Evolutionary conservation across 768 basidiomycete genomes (phyloP), one percentile per base, ranked within the genome.

Genomic region (Dendrothele bispora): DNA sequence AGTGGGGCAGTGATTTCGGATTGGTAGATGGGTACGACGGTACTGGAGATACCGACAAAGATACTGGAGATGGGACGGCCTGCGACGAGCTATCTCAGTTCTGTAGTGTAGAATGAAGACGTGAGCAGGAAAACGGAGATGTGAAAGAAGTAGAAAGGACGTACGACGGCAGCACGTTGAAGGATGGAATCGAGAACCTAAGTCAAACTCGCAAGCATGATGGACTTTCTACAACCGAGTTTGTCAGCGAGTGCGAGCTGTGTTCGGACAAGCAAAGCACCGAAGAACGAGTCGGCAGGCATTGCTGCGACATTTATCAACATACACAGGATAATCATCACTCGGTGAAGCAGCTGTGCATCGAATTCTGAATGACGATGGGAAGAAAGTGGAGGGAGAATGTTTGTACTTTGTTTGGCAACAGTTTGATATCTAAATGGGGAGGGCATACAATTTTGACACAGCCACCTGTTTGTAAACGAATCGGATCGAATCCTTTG

Each of bases 241-340:
- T 65, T 61, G 59, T 88, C 86, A 17, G 83, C 86, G 38, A 88
- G 72, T 35, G 72, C 65, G 4, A 78, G 78, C 34, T 73, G 66
- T 3, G 79, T 78, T n/a, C n/a, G n/a, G n/a, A 86, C 84, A 14
- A 75, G 61, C 25, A 87, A 74, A 4, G 87, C 76, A n/a, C 87
- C 87, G 26, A 81, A 46, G 39, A 89, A 71, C 17, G 85, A 87
- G 36, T 82, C 86, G 2, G 83, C 85, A 12, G 86, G 87, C 85
- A 89, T 88, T 32, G 84, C 66, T 4, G 87, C 86, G 14, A 85
- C 82, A n/a, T n/a, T n/a, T n/a, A n/a, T n/a, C n/a, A n/a, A n/a
- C n/a, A n/a, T n/a, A n/a, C n/a, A n/a, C n/a, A n/a, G n/a, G n/a
- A n/a, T n/a, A n/a, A n/a, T n/a, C n/a, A n/a, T n/a, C n/a, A n/a